These are phyloP conservation scores for Porodaedalea pini DNA, from an alignment of 1,284 basidiomycete species.

Conservation along the genomic window DNA sequence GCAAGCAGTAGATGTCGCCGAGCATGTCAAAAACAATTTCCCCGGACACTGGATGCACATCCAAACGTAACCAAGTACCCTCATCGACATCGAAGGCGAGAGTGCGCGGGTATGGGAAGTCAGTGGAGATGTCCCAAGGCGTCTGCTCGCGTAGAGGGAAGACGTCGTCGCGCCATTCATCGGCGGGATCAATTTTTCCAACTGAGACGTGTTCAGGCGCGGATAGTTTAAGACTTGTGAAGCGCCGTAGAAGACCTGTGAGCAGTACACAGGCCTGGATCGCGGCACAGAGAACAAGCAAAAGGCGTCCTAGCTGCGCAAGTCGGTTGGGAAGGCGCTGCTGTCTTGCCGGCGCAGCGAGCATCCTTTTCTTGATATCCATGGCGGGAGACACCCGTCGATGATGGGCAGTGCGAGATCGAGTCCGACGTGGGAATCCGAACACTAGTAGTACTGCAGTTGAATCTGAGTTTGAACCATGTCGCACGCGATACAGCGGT, in stretches of 20 bases:
- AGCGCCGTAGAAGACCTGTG: neutral
- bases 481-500: neutral
- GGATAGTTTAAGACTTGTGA: neutral
- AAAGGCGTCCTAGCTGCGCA: conserved; percentile 1
- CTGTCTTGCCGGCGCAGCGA: neutral
- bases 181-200: conserved; percentile 26
- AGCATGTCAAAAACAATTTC: conserved; percentile 74
- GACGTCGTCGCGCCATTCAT: conserved; percentile 54
- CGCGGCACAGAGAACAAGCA: conserved; percentile 3
- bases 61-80: conserved; percentile 70
- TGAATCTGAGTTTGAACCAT: neutral
- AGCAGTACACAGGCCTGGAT: neutral
- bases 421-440: neutral
- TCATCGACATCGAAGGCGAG: conserved; percentile 66
- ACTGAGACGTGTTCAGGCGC: neutral
- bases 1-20: conserved; percentile 69
- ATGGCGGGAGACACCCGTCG: neutral
- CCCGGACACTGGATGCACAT: conserved; percentile 62
- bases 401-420: no score
- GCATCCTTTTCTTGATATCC: neutral
- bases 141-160: conserved; percentile 63
- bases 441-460: neutral
- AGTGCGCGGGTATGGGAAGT: conserved; percentile 60
- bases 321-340: neutral
- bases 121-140: conserved; percentile 75